Percentiles rank a stretch among this genome's conserved stretches.
Evolutionary conservation across 2,329 filamentous ascomycete species (phyloP).

Genomic region (Paracamarosporium sp.): DNA sequence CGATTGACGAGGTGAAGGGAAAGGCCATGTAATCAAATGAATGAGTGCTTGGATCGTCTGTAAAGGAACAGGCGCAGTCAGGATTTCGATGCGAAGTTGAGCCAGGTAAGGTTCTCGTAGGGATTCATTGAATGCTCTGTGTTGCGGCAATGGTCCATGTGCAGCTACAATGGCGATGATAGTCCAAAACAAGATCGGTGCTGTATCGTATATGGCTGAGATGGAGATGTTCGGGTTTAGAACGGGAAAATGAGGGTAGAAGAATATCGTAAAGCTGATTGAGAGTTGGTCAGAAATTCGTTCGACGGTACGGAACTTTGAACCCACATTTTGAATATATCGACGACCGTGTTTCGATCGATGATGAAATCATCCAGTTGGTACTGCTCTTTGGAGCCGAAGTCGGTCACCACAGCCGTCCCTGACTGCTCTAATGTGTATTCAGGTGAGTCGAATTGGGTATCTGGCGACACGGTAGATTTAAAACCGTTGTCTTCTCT

Average conservation of each 20-base stretch:
- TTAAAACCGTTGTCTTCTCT: slow-evolving; percentile 12
- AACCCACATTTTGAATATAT: slow-evolving; percentile 27
- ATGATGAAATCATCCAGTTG: slow-evolving; percentile 21
- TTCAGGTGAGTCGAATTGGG: slow-evolving; percentile 20
- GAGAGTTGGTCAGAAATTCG: background rate
- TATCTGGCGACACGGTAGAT: slow-evolving; percentile 20
- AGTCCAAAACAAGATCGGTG: slow-evolving; percentile 32
- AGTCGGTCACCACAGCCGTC: slow-evolving; percentile 15
- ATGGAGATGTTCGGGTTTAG: slow-evolving; percentile 24
- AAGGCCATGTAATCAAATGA: slow-evolving; percentile 26
- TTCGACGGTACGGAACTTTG: background rate
- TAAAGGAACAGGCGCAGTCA: slow-evolving; percentile 25
- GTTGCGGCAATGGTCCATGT: slow-evolving; percentile 10
- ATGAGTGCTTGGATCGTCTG: slow-evolving; percentile 26
- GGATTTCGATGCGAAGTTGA: slow-evolving; percentile 15
- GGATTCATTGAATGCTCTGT: slow-evolving; percentile 9
- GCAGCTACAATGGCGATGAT: slow-evolving; percentile 22
- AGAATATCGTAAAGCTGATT: slow-evolving; percentile 21
- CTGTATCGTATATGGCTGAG: slow-evolving; percentile 14
- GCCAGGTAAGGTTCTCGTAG: slow-evolving; percentile 15
- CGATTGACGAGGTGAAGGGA: slow-evolving; percentile 16
- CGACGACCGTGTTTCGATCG: slow-evolving; percentile 16
- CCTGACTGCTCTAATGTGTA: slow-evolving; percentile 11
- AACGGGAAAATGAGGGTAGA: slow-evolving; percentile 30
- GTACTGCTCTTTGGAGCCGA: slow-evolving; percentile 17